A percentile compares a stretch with the other conserved stretches of the same genome.
Evolutionary conservation across 139 green algal genomes (phyloP).

Genomic region (Diplosphaera chodatii): DNA sequence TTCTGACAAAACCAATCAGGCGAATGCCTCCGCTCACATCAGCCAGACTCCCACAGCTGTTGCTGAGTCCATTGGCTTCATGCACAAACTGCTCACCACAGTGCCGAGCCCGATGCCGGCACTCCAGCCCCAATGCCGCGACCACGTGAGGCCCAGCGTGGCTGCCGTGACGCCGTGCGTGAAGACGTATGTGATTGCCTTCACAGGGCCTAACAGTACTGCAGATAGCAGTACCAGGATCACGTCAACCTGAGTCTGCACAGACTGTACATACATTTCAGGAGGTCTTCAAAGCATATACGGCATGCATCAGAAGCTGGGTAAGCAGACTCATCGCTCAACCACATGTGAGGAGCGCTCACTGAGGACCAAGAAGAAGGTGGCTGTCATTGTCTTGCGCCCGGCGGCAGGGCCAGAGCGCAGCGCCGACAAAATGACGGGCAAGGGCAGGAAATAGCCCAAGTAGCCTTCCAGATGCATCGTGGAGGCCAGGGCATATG

Average conservation of each 20-base stretch:
- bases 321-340: too few species aligned
- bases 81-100: too few species aligned
- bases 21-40: too few species aligned
- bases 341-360: too few species aligned
- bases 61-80: too few species aligned
- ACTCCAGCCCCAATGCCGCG: conserved; percentile 26
- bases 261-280: too few species aligned
- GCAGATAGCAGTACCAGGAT: too few species aligned
- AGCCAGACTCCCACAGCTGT: too few species aligned
- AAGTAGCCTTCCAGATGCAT: conserved; percentile 70
- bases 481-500: conserved; percentile 65
- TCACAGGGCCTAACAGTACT: conserved; percentile 76
- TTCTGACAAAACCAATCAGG: too few species aligned
- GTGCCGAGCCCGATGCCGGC: conserved; percentile 28
- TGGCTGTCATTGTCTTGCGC: conserved; percentile 57
- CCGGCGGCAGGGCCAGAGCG: conserved; percentile 40
- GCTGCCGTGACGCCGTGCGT: conserved; percentile 64
- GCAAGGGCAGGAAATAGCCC: conserved; percentile 79
- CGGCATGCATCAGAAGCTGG: too few species aligned
- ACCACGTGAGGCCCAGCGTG: conserved; percentile 44
- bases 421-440: conserved; percentile 64
- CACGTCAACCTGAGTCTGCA: too few species aligned
- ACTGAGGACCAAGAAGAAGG: conserved; percentile 73
- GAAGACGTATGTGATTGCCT: conserved; percentile 61
- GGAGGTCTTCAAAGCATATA: too few species aligned